Conservation (phyloP, 2,329 filamentous ascomycete species). For the Apiospora kogelbergensis region DNA sequence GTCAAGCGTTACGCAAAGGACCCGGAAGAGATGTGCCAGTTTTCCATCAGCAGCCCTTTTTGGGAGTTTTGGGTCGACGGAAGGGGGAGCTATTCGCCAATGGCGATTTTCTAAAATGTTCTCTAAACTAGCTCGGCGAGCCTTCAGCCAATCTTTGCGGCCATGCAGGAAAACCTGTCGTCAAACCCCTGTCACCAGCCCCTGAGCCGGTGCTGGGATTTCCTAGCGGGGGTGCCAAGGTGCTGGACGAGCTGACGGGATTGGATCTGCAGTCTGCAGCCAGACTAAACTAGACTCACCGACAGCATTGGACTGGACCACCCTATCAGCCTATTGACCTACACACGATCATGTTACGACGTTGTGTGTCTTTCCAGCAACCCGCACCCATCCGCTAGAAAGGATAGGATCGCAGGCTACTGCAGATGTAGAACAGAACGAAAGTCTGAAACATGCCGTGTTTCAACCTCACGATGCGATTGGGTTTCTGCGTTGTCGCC, state of each 20-base stretch:
- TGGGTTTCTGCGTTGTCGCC: neutral
- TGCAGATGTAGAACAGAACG: neutral
- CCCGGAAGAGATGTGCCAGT: neutral
- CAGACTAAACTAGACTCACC: neutral
- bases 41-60: neutral
- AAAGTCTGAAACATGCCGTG: neutral
- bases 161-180: neutral
- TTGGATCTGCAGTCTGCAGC: neutral
- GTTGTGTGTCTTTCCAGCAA: neutral
- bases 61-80: neutral
- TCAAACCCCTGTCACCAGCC: neutral
- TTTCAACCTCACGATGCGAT: neutral
- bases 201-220: neutral
- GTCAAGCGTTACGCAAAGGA: neutral
- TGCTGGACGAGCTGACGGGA: neutral
- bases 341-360: neutral
- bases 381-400: neutral
- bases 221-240: neutral
- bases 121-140: neutral
- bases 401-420: neutral
- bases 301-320: neutral
- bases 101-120: neutral
- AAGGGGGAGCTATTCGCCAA: neutral
- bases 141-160: neutral
- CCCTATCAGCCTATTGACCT: neutral